A percentile compares a stretch with the other conserved stretches of the same genome.
Conservation (phyloP, 2,329 filamentous ascomycete species). For the Xylariaceae sp. region DNA sequence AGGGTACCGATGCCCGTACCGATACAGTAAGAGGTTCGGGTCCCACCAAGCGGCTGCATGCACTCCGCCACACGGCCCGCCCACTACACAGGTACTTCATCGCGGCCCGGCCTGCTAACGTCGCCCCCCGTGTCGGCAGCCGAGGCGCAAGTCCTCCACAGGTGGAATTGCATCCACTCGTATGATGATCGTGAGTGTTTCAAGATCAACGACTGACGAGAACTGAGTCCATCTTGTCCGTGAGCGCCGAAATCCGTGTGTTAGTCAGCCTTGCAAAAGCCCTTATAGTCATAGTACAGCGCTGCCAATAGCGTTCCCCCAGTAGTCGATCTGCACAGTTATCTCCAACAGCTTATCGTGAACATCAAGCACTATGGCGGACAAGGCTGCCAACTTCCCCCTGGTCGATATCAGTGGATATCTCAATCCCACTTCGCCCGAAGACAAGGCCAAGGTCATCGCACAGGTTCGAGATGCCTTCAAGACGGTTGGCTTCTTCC, state of each 20-base stretch:
- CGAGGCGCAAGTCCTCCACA: background rate
- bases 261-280: background rate
- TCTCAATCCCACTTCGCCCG: slow-evolving; percentile 9
- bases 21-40: background rate
- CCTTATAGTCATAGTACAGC: background rate
- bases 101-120: background rate
- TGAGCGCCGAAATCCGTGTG: background rate
- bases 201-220: background rate
- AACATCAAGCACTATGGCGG: background rate
- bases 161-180: background rate
- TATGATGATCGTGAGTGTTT: background rate
- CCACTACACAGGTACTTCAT: background rate
- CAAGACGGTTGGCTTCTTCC: slow-evolving; percentile 20
- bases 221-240: background rate
- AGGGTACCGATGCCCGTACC: background rate
- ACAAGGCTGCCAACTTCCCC: background rate
- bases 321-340: background rate
- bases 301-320: background rate
- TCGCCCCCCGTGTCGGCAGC: background rate
- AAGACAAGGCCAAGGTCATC: slow-evolving; percentile 14
- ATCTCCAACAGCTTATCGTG: background rate
- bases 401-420: slow-evolving; percentile 24
- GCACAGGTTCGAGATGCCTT: slow-evolving; percentile 14
- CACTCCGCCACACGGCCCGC: background rate
- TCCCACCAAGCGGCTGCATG: background rate